Evolutionary conservation across 257 asterid species (phyloP), one percentile per base, ranked within the genome.

Genomic region (Nemophila menziesii): DNA sequence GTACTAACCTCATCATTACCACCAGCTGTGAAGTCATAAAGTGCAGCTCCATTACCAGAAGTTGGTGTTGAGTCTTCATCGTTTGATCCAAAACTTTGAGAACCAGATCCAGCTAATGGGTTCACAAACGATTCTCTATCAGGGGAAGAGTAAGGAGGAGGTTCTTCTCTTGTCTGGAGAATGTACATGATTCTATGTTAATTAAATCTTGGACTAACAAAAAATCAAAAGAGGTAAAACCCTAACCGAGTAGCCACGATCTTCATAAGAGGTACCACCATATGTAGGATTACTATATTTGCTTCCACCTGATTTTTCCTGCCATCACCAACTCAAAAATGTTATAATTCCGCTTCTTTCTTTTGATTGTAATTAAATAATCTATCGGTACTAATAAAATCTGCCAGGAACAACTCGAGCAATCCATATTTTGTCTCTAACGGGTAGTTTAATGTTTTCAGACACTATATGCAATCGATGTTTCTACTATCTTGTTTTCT

Each of bases 121-220:
- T 90, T 90, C 63, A 75, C 99, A 54, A 81, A 79, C 50, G 99
- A 81, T 64, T 74, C 94, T 56, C 92, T 79, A 66, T 70, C 76
- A 51, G 96, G 99, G n/a, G 99, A 79, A 48, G 99, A 85, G 66
- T 90, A 85, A 22, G 99, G 93, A 14, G 96, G 99, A 57, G 99
- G 99, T 58, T 85, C 99, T 72, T 90, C 99, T 66, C 94, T 68
- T 39, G 79, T 77, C 99, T 90, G 78, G 51, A 40, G 13, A n/a
- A n/a, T n/a, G n/a, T n/a, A n/a, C n/a, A 41, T 41, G 24, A 22
- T 41, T 41, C n/a, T 17, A 17, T 41, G 26, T 41, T 18, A 41
- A 41, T 8, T 41, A 10, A 14, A 12, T 17, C 46, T 8, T 1
- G 22, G 20, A 41, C 12, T 8, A 22, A 12, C n/a, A 19, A 41